phyloP scores from a whole-genome alignment of 2,329 filamentous ascomycete genomes.

The Blastomyces parvus region DNA sequence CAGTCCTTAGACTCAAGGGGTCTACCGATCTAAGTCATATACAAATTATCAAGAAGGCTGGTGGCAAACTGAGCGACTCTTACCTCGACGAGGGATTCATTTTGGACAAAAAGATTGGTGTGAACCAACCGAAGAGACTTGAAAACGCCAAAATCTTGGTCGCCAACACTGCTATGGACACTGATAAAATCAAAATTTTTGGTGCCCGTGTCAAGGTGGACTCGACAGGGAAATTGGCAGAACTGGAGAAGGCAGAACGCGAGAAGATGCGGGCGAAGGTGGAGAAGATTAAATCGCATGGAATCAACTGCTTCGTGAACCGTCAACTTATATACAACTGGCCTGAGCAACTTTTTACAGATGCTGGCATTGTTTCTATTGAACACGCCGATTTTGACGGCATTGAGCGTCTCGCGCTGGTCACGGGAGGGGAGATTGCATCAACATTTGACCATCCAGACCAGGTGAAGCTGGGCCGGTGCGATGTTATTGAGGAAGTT shows the following conservation, averaged over 20 bases:
- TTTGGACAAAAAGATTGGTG: constrained; percentile 96
- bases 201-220: constrained; percentile 94
- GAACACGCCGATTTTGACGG: constrained; percentile 99
- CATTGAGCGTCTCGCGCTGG: constrained; percentile 85
- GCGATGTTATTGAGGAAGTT: constrained; percentile 92
- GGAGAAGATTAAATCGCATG: constrained; percentile 95
- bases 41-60: constrained; percentile 98
- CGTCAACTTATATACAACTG: constrained; percentile 99
- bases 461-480: constrained; percentile 89
- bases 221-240: constrained; percentile 92
- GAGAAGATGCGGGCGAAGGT: constrained; percentile 99
- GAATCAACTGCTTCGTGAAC: constrained; percentile 99
- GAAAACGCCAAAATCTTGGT: constrained; percentile 98
- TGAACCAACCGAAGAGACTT: constrained; percentile 93
- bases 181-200: constrained; percentile 99
- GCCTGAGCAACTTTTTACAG: constrained; percentile 97
- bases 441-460: constrained; percentile 98
- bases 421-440: constrained; percentile 94
- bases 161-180: constrained; percentile 98
- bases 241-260: constrained; percentile 93
- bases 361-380: constrained; percentile 95
- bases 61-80: constrained; percentile 93
- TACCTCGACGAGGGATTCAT: constrained; percentile 98
- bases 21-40: constrained; percentile 95
- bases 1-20: constrained; percentile 78